Percentiles rank a stretch among this genome's conserved stretches.
Evolutionary conservation across 2,329 filamentous ascomycete genomes (phyloP).

Genomic region (Trichoderma sp.): DNA sequence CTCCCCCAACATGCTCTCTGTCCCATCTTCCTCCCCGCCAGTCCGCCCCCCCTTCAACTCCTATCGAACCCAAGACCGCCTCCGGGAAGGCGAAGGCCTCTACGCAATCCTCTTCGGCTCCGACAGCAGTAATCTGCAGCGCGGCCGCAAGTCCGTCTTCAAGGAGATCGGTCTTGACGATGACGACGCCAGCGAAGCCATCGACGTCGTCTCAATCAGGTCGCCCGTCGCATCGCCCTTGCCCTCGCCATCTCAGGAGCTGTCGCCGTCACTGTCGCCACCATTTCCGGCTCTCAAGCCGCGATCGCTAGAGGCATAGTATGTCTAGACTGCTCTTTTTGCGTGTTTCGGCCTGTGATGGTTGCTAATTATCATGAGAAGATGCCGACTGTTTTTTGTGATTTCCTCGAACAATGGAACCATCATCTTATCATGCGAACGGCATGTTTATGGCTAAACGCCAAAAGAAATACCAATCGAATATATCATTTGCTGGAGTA

Average conservation of each 20-base stretch:
- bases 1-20: constrained; percentile 4
- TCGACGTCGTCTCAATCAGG: constrained; percentile 20
- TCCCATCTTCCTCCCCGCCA: constrained; percentile 19
- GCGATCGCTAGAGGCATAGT: constrained; percentile 11
- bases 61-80: constrained; percentile 47
- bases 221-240: constrained; percentile 11
- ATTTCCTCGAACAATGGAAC: background rate
- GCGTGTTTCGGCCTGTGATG: background rate
- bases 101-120: constrained; percentile 40
- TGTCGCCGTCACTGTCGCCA: background rate
- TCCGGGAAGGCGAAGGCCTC: constrained; percentile 46
- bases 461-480: background rate
- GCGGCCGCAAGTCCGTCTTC: constrained; percentile 51
- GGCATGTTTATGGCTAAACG: background rate
- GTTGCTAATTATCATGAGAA: background rate
- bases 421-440: background rate
- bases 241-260: background rate
- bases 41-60: constrained; percentile 50
- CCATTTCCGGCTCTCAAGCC: background rate
- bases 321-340: background rate
- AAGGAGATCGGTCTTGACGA: constrained; percentile 48
- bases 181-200: constrained; percentile 31
- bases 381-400: background rate
- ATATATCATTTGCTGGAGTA: background rate
- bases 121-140: constrained; percentile 45